Conservation (phyloP, 495 filamentous ascomycete species). For the Corynascus novoguineensis region DNA sequence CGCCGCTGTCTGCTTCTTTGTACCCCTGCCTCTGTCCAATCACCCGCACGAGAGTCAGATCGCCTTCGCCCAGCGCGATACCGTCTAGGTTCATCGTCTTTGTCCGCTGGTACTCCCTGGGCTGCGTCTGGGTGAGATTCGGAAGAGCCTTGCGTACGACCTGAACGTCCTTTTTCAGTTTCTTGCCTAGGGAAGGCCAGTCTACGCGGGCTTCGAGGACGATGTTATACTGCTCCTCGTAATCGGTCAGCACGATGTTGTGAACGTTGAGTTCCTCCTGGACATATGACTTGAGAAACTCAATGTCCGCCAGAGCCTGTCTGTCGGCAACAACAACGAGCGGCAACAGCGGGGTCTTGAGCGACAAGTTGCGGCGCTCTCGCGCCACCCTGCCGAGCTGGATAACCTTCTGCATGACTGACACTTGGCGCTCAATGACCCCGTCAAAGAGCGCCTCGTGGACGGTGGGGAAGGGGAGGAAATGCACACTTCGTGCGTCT, state of each 20-base stretch:
- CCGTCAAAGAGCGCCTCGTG: constrained; percentile 77
- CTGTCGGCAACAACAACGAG: constrained; percentile 79
- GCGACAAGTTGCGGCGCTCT: constrained; percentile 71
- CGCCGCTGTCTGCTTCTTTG: too few relatives aligned
- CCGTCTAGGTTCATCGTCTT: neutral
- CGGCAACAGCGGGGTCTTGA: constrained; percentile 80
- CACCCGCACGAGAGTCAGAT: neutral
- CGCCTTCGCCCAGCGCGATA: neutral
- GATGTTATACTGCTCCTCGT: constrained; percentile 74
- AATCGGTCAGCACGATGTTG: constrained; percentile 41
- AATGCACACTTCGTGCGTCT: constrained; percentile 79
- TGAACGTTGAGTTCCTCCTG: constrained; percentile 7
- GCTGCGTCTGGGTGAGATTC: constrained; percentile 62
- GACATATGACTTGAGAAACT: constrained; percentile 47
- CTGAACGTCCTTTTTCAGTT: constrained; percentile 80
- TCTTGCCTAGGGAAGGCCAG: constrained; percentile 86
- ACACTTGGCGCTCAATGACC: constrained; percentile 71
- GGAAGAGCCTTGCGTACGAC: constrained; percentile 82
- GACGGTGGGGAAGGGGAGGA: constrained; percentile 77
- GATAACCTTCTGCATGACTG: constrained; percentile 84
- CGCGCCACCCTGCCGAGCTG: constrained; percentile 73
- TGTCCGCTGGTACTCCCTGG: constrained; percentile 41
- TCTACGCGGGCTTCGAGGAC: constrained; percentile 77
- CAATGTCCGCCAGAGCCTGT: constrained; percentile 72
- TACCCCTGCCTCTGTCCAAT: too few relatives aligned